phyloP scores from a whole-genome alignment of 306 rosid genomes.

The Mucuna pruriens region DNA sequence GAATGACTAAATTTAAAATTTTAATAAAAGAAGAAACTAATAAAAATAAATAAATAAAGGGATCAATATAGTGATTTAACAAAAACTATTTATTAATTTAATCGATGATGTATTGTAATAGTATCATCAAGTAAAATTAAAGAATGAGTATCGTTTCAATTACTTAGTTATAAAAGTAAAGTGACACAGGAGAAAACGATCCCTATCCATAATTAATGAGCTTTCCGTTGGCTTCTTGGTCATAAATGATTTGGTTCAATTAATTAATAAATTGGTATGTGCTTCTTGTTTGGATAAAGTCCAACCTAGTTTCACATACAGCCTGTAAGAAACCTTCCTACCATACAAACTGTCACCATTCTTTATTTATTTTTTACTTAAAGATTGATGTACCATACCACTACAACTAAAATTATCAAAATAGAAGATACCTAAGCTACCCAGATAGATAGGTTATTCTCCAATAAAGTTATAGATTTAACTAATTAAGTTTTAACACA shows the following conservation, averaged over 20 bases:
- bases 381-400: no score
- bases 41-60: no score
- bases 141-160: neutral
- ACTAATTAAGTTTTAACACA: neutral
- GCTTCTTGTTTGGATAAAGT: constrained; percentile 12
- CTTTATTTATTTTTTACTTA: neutral
- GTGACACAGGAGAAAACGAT: neutral
- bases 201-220: neutral
- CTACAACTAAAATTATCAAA: no score
- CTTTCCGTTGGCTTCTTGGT: neutral
- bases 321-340: constrained; percentile 22
- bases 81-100: no score
- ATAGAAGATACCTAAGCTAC: neutral
- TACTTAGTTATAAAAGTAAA: neutral
- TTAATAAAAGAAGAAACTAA: no score
- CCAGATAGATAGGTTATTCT: neutral
- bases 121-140: neutral
- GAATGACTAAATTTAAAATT: no score
- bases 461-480: neutral
- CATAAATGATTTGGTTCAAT: neutral
- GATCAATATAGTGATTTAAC: no score
- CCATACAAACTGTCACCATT: neutral
- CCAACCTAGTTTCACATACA: constrained; percentile 4
- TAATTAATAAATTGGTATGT: neutral
- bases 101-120: no score